These are phyloP conservation scores for Vaccinium darrowii DNA, from an alignment of 148 eudicot genomes.

Conservation along the genomic window DNA sequence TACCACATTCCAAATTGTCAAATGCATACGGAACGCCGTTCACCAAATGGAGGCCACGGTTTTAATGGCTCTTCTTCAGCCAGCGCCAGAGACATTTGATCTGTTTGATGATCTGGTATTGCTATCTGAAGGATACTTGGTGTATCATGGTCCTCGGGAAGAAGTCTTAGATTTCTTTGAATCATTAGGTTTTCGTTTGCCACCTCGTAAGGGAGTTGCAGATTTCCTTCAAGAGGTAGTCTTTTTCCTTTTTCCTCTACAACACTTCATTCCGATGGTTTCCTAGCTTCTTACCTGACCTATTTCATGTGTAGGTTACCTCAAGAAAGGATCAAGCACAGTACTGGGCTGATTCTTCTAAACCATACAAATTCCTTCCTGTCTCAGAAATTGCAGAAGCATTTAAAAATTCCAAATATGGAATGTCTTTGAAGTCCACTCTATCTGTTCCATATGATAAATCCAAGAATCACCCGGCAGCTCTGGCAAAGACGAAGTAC, in stretches of 20 bases:
- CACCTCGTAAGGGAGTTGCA: constrained; percentile 81
- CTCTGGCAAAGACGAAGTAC: constrained; percentile 51
- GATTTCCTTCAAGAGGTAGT: constrained; percentile 95
- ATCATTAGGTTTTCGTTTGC: constrained; percentile 65
- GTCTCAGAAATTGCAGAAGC: constrained; percentile 71
- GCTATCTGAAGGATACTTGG: constrained; percentile 66
- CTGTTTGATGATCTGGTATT: constrained; percentile 75
- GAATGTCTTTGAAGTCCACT: constrained; percentile 41
- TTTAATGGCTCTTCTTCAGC: constrained; percentile 92
- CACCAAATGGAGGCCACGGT: constrained; percentile 86
- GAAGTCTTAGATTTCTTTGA: constrained; percentile 73
- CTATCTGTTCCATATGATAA: constrained; percentile 57
- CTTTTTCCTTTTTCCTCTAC: neutral
- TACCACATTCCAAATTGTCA: constrained; percentile 79
- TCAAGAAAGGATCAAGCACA: constrained; percentile 88
- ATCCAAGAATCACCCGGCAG: constrained; percentile 50
- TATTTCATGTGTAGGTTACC: constrained; percentile 56
- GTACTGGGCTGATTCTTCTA: constrained; percentile 81
- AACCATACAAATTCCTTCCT: constrained; percentile 62
- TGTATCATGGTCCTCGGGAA: constrained; percentile 75
- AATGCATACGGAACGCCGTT: constrained; percentile 65
- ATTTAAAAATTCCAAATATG: constrained; percentile 62
- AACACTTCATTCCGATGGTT: neutral
- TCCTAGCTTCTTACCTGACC: constrained; percentile 3
- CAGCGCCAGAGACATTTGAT: constrained; percentile 90